Conservation (phyloP, 2,329 filamentous ascomycete species). For the Chalaropsis thielavioides region DNA sequence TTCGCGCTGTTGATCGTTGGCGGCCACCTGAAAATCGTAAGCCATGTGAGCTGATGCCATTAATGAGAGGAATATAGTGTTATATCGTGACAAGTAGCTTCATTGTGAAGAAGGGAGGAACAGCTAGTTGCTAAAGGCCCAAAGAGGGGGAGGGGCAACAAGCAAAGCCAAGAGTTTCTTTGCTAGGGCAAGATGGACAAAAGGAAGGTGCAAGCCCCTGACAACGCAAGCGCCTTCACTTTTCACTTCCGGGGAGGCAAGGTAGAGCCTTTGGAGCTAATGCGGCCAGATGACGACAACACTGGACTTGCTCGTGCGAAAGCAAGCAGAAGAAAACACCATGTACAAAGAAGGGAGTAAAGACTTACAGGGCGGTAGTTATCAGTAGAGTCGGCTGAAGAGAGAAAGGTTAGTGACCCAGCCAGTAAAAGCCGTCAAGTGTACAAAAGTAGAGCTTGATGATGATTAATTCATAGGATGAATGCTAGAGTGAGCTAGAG, state of each 20-base stretch:
- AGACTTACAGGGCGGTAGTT: constrained; percentile 46
- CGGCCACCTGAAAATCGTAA: constrained; percentile 7
- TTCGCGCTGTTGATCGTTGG: constrained; percentile 51
- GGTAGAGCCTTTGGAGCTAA: neutral
- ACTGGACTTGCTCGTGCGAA: too few species aligned
- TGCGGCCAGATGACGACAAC: neutral
- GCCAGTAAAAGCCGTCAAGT: neutral
- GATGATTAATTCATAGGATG: neutral
- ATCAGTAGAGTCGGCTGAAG: constrained; percentile 44
- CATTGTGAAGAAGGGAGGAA: neutral
- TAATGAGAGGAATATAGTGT: neutral
- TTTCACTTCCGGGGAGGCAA: neutral
- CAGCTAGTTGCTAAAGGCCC: neutral
- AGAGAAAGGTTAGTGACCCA: constrained; percentile 25
- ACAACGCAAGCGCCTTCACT: neutral
- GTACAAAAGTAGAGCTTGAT: neutral
- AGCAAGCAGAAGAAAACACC: neutral
- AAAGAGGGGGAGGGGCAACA: neutral
- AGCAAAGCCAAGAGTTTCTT: neutral
- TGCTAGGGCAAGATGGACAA: too few species aligned
- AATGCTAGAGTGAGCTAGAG: neutral
- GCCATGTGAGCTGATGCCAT: neutral
- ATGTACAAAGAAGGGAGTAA: neutral
- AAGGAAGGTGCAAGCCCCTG: neutral
- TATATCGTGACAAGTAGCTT: neutral